Percentiles rank a stretch among this genome's conserved stretches.
phyloP scores from a whole-genome alignment of 1,284 basidiomycete species.

The Grifola frondosa region DNA sequence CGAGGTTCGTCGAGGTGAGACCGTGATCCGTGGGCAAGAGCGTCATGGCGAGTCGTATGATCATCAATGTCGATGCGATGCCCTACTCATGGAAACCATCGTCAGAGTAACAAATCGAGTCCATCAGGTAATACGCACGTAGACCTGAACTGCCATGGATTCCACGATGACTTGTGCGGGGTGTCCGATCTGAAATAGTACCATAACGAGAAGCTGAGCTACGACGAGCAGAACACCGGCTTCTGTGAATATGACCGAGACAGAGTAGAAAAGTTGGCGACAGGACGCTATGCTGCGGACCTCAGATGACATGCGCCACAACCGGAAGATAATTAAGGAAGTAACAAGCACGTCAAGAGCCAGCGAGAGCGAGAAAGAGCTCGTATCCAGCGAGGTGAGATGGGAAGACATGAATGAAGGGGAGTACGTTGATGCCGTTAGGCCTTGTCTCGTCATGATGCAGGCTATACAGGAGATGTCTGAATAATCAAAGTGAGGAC shows the following conservation, averaged over 20 bases:
- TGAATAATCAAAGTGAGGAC: not conserved
- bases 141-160: constrained; percentile 15
- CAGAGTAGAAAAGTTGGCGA: constrained; percentile 7
- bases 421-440: constrained; percentile 6
- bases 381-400: constrained; percentile 10
- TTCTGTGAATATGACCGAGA: constrained; percentile 12
- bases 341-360: constrained; percentile 8
- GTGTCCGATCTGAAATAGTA: constrained; percentile 8
- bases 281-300: constrained; percentile 11
- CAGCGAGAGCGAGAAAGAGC: constrained; percentile 9
- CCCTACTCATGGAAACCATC: constrained; percentile 11
- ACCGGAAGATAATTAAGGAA: constrained; percentile 11
- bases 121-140: constrained; percentile 9
- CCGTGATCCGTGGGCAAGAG: constrained; percentile 12
- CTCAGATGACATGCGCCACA: constrained; percentile 9
- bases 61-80: constrained; percentile 18
- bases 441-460: constrained; percentile 7
- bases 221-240: constrained; percentile 14
- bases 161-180: constrained; percentile 13
- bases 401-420: constrained; percentile 16
- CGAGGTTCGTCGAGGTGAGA: constrained; percentile 8
- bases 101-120: not conserved
- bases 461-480: constrained; percentile 5
- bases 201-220: constrained; percentile 9
- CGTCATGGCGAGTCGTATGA: constrained; percentile 14